These are phyloP conservation scores for Leucoagaricus sp. DNA, from an alignment of 1,284 basidiomycete genomes.

Conservation along the genomic window DNA sequence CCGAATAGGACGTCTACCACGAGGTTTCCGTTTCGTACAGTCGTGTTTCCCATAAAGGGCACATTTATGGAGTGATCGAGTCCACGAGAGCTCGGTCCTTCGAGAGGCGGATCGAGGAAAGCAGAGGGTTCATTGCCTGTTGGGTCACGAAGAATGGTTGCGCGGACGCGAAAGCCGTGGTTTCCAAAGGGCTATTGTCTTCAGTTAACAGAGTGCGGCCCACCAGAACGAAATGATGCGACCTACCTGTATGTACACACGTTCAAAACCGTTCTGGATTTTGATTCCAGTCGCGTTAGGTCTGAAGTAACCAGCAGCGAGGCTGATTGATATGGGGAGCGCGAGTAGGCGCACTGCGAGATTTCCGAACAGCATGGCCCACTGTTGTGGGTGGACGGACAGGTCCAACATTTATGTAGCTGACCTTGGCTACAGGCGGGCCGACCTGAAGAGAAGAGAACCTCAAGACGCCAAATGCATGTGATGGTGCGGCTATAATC, in stretches of 20 bases:
- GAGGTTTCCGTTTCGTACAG: constrained; percentile 38
- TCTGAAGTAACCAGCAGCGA: constrained; percentile 20
- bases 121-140: constrained; percentile 38
- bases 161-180: constrained; percentile 39
- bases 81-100: constrained; percentile 36
- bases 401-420: background rate
- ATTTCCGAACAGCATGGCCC: constrained; percentile 2
- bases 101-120: constrained; percentile 40
- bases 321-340: background rate
- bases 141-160: constrained; percentile 40
- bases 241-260: constrained; percentile 39
- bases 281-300: constrained; percentile 39
- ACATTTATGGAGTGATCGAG: constrained; percentile 34
- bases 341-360: background rate
- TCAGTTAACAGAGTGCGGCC: background rate
- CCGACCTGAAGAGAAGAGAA: constrained; percentile 9
- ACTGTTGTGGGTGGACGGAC: background rate
- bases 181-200: constrained; percentile 37
- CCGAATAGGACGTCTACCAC: constrained; percentile 32
- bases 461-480: background rate
- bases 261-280: constrained; percentile 40
- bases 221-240: background rate
- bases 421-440: background rate
- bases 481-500: background rate
- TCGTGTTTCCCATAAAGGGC: constrained; percentile 34